phyloP scores from a whole-genome alignment of 768 basidiomycete genomes.

The Hortiboletus flavorubellus region DNA sequence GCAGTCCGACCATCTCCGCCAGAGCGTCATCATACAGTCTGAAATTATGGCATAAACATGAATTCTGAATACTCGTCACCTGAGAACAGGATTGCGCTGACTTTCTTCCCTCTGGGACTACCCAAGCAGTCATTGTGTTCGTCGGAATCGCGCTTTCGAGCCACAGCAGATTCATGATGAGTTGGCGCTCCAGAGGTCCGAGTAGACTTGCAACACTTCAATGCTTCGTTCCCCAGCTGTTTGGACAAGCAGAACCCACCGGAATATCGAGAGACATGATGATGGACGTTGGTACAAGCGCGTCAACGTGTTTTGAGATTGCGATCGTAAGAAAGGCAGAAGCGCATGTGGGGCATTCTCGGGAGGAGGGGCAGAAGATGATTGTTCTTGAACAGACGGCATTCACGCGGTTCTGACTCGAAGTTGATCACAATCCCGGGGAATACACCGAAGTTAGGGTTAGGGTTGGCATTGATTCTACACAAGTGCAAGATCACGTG shows the following conservation, averaged over 20 bases:
- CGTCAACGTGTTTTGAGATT: conserved; percentile 72
- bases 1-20: conserved; percentile 56
- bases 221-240: neutral
- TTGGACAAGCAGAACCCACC: conserved; percentile 42
- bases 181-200: conserved; percentile 74
- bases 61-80: neutral
- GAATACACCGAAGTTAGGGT: neutral
- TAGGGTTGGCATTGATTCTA: conserved; percentile 9
- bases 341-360: conserved; percentile 55
- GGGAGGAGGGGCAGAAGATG: conserved; percentile 8
- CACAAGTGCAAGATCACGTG: too few species aligned
- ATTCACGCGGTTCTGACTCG: conserved; percentile 5
- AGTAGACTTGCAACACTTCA: conserved; percentile 51
- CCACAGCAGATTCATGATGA: conserved; percentile 88
- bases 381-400: conserved; percentile 22
- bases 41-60: neutral
- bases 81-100: conserved; percentile 31
- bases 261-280: conserved; percentile 86
- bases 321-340: conserved; percentile 75
- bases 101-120: conserved; percentile 70
- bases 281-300: conserved; percentile 84
- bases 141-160: conserved; percentile 68
- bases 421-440: too few species aligned
- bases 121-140: conserved; percentile 75
- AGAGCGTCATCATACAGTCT: conserved; percentile 76